Base-by-base conservation (phyloP, 306 rosid species). In the Senna tora region DNA sequence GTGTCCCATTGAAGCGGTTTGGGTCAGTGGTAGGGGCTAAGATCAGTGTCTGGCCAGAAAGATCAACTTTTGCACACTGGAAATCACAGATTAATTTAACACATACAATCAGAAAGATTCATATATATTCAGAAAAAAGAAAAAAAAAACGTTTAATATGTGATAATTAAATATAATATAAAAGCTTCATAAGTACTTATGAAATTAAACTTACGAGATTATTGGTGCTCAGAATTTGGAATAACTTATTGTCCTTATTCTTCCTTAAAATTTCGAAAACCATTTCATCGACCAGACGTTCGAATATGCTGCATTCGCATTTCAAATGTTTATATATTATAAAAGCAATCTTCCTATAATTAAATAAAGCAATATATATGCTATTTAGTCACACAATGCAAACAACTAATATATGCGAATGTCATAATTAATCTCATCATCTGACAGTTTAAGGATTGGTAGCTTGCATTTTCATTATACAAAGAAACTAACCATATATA, bases 21-120 rank as follows among this genome's bases (percentile, higher is more conserved):
- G 63, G 21, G 7, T 25, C 2, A 11, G 5, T 65, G 2, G 71
- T 36, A 3, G 75, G 75, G 25, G 59, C 10, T 10, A 79, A 19
- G 56, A 67, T 59, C 65, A 59, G 15, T 0, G 36, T 58, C 5
- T 73, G 75, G 3, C 53, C 50, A 17, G 71, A 59, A 42, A 67
- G 33, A 12, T 11, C 0, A 63, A 73, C 0, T 41, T n/a, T 30
- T 6, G 32, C 21, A 51, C 58, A 9, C 79, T 73, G 75, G 16
- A 69, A 69, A 13, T 50, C 47, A 52, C 19, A 52, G 6, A n/a
- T 20, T 8, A 10, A n/a, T 20, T 8, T 52, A 20, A 52, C 3
- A 2, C n/a, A n/a, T n/a, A n/a, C 0, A 6, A 5, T 52, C 58
- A 52, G 58, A 9, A 45, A 12, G 17, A 14, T 45, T 45, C 5